Conservation (phyloP, 164 flowering plant species). For the Malania oleifera region DNA sequence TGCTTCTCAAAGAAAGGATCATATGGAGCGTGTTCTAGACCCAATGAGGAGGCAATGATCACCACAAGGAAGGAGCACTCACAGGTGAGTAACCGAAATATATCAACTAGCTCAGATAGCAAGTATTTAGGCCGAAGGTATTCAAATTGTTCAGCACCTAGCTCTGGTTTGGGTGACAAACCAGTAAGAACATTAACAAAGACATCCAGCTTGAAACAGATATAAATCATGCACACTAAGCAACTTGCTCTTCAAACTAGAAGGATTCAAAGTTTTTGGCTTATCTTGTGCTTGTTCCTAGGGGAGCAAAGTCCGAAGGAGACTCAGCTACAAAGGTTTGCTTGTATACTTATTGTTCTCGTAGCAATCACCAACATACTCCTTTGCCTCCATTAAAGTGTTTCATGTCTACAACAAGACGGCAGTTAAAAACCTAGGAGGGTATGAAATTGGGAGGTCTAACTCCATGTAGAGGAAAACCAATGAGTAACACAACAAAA, state of each 20-base stretch:
- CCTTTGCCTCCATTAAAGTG: conserved; percentile 50
- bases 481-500: background rate
- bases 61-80: conserved; percentile 44
- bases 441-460: conserved; percentile 24
- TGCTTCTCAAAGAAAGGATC: too few species aligned
- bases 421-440: conserved; percentile 37
- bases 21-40: too few species aligned
- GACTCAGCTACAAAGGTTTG: conserved; percentile 56
- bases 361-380: conserved; percentile 50
- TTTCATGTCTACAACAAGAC: conserved; percentile 45
- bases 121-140: conserved; percentile 14
- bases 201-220: conserved; percentile 34
- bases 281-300: conserved; percentile 39
- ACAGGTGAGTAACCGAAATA: conserved; percentile 15
- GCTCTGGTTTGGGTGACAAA: conserved; percentile 17
- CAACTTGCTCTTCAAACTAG: conserved; percentile 67
- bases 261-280: conserved; percentile 59
- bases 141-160: conserved; percentile 8
- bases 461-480: conserved; percentile 17
- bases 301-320: conserved; percentile 53
- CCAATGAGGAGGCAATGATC: too few species aligned
- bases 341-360: conserved; percentile 64
- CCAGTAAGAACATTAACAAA: conserved; percentile 13
- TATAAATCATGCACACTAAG: conserved; percentile 25
- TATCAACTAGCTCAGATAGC: conserved; percentile 12